Base-by-base conservation (phyloP, 2,329 filamentous ascomycete species). In the Knufia petricola region DNA sequence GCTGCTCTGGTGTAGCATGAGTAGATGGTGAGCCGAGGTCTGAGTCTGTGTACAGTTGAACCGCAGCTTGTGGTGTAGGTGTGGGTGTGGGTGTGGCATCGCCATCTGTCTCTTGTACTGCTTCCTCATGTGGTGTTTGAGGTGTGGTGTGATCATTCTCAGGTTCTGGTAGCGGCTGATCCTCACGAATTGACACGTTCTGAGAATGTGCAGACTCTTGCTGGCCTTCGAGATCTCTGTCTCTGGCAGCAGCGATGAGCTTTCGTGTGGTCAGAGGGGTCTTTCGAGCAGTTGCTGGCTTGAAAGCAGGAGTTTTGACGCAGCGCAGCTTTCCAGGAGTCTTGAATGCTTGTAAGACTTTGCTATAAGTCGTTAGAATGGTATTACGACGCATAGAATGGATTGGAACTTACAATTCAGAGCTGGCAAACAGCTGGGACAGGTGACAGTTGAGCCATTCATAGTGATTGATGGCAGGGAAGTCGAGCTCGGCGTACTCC, bases 381-480 rank as follows among this genome's bases (percentile, higher is more conserved):
- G 37, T 17, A 20, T 21, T 19, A 23, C 6, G 10, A 21, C 19
- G 10, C 15, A n/a, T 12, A 20, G 37, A 17, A 9, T 13, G 37
- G 7, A 19, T n/a, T 6, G 15, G 15, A 36, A 36, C 32, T 17
- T 6, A 36, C 32, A 36, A 36, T 36, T 36, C 15, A 13, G 85
- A 41, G 59, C 84, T 81, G 60, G 82, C 84, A 64, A 96, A 94
- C 61, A 98, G 87, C 55, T 94, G 87, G 43, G 81, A 80, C 90
- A 98, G 95, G 66, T 98, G 92, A 69, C 96, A 92, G 62, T 98
- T 96, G 59, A 98, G 74, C 92, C 92, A 98, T 64, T 96, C 89
- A 61, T 96, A 73, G 66, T 98, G 92, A 68, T 96, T 94, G 50
- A 86, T 81, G 53, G 87, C 89, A 24, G 88, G 87, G 69, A 86